Conservation (phyloP, 805 yeast species). For the Hemisphaericaspora nanyangensis region DNA sequence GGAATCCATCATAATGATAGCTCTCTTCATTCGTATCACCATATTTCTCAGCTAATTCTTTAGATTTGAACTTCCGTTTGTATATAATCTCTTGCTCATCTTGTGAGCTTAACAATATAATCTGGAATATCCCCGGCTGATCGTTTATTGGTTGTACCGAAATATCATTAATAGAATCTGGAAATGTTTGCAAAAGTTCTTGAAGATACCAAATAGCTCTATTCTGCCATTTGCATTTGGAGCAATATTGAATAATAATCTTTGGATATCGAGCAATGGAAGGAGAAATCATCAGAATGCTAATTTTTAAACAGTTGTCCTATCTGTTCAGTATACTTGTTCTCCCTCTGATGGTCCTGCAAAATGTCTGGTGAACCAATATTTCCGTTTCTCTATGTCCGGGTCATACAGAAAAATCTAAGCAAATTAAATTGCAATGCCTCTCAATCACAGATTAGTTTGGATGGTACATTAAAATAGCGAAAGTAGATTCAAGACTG, state of each 20-base stretch:
- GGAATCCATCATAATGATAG: slow-evolving; percentile 65
- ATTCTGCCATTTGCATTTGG: slow-evolving; percentile 83
- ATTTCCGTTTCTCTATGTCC: too few relatives aligned
- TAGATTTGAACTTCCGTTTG: slow-evolving; percentile 47
- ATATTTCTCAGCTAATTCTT: slow-evolving; percentile 15
- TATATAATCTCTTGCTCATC: slow-evolving; percentile 30
- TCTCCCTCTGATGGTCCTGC: too few relatives aligned
- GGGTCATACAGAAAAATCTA: too few relatives aligned
- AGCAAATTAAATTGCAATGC: too few relatives aligned
- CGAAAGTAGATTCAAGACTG: too few relatives aligned
- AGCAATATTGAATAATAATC: slow-evolving; percentile 70
- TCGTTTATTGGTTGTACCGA: slow-evolving; percentile 21
- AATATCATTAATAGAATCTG: slow-evolving; percentile 47
- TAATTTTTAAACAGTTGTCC: too few relatives aligned
- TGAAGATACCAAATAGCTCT: slow-evolving; percentile 87
- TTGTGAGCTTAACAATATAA: slow-evolving; percentile 9
- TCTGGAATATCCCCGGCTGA: slow-evolving; percentile 23
- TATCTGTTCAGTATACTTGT: too few relatives aligned
- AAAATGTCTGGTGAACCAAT: too few relatives aligned
- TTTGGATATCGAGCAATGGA: slow-evolving; percentile 44
- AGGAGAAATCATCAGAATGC: slow-evolving; percentile 4
- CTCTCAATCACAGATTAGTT: too few relatives aligned
- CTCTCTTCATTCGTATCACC: slow-evolving; percentile 19
- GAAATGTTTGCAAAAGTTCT: slow-evolving; percentile 81
- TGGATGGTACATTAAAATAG: too few relatives aligned